Evolutionary conservation across 2,329 filamentous ascomycete genomes (phyloP), one percentile per base, ranked within the genome.

Genomic region (Fusarium ambrosium): DNA sequence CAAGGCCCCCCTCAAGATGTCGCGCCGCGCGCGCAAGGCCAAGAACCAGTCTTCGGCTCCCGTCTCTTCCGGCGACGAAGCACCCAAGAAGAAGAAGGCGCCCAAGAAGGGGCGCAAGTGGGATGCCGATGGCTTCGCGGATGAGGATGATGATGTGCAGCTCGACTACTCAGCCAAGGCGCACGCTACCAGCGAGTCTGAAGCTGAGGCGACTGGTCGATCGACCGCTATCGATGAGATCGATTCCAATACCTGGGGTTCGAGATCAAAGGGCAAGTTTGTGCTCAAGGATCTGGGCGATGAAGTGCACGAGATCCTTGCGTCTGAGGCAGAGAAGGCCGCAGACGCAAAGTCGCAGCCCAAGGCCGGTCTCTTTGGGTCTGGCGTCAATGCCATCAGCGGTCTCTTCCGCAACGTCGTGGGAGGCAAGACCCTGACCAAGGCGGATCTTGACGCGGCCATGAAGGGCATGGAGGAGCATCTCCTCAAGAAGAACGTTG

Each of bases 391-490:
- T 80, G 94, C 94, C 16, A 93, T 98, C 73, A 92, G 94, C 64
- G 94, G 95, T 20, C 90, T 98, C 66, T 98, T 99, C 87, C 92
- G 95, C 75, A 98, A 98, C 81, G 93, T 99, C 43, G 93, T 99
- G 1, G 97, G 97, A 64, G 97, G 97, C 73, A 98, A 98, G 87
- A 94, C 93, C 1, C 86, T 99, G 79, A 97, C 95, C 1, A 94
- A 95, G 82, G 91, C 93, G 74, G 96, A 98, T 80, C 89, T 99
- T 24, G 93, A 95, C 72, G 97, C 97, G 82, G 94, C 97, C 2
- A 92, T 99, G 86, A 97, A 96, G 84, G 94, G 93, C 36, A 98
- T 99, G 95, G 95, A 98, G 81, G 95, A 98, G 67, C 96, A 98
- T 82, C 87, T 99, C 8, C 85, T 99, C 69, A 92, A 93, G 85